Evolutionary conservation across 169 alveolate species (phyloP).

Genomic region (Plasmodium vinckei): DNA sequence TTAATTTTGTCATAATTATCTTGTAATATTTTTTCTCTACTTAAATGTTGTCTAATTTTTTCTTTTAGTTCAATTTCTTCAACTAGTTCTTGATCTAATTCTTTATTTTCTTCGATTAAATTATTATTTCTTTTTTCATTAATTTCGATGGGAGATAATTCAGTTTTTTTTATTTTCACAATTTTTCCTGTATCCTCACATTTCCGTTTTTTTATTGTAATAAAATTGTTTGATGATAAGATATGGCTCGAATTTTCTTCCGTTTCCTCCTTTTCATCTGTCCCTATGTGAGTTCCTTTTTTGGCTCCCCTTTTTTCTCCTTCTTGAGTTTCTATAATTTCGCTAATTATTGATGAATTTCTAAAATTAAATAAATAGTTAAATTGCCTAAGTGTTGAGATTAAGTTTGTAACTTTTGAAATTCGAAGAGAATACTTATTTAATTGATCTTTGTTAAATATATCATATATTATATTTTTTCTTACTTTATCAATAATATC

Average conservation of each 20-base stretch:
- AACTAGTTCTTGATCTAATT: background rate
- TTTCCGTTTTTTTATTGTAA: background rate
- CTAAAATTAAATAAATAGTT: conserved; percentile 62
- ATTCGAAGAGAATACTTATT: conserved; percentile 16
- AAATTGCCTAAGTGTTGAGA: conserved; percentile 26
- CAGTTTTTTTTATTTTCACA: background rate
- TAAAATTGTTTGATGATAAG: background rate
- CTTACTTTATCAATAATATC: conserved; percentile 64
- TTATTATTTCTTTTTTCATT: background rate
- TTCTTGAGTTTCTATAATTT: conserved; percentile 20
- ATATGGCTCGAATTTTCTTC: too few species aligned
- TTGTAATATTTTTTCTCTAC: background rate
- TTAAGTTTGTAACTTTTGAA: conserved; percentile 48
- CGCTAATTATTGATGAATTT: conserved; percentile 19
- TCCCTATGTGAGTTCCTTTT: background rate
- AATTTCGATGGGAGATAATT: too few species aligned
- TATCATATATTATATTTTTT: conserved; percentile 50
- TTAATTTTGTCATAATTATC: background rate
- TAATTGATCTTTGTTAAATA: conserved; percentile 11
- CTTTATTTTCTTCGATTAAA: background rate
- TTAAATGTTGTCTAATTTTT: background rate
- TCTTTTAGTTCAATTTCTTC: background rate
- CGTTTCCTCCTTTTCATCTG: background rate
- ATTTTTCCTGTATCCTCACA: background rate
- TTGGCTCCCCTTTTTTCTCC: background rate